Percentiles rank a stretch among this genome's conserved stretches.
These are phyloP conservation scores for Microsporum canis DNA, from an alignment of 2,329 filamentous ascomycete species.

Conservation along the genomic window DNA sequence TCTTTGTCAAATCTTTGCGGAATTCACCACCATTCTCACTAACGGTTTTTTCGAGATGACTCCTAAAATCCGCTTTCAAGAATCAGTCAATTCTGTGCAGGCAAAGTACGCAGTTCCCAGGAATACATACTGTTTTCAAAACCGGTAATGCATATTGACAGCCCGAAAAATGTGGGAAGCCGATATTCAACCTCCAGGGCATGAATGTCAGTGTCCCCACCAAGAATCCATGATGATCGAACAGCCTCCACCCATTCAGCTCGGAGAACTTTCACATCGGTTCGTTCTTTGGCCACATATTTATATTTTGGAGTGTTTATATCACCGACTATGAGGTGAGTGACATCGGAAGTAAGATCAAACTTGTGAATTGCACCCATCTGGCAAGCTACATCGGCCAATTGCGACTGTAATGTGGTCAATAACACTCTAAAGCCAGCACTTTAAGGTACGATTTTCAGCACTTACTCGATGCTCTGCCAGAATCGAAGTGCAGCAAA, in stretches of 20 bases:
- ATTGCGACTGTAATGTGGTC: conserved; percentile 24
- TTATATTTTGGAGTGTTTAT: conserved; percentile 88
- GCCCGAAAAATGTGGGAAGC: conserved; percentile 36
- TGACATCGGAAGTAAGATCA: conserved; percentile 91
- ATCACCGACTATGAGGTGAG: conserved; percentile 83
- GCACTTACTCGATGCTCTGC: conserved; percentile 61
- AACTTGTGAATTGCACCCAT: conserved; percentile 82
- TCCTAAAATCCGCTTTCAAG: conserved; percentile 41
- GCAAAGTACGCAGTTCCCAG: not conserved
- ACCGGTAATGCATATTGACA: conserved; percentile 58
- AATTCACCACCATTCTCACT: conserved; percentile 67
- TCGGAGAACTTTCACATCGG: conserved; percentile 72
- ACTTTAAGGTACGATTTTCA: conserved; percentile 8
- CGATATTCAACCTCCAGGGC: conserved; percentile 52
- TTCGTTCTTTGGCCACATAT: conserved; percentile 81
- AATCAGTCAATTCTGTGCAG: not conserved
- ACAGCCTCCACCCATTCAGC: conserved; percentile 78
- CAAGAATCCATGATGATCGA: conserved; percentile 66
- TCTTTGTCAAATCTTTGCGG: conserved; percentile 73
- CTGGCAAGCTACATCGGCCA: conserved; percentile 47
- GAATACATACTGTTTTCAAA: conserved; percentile 50
- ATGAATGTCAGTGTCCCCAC: conserved; percentile 60
- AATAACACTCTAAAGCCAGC: not conserved
- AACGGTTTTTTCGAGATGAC: conserved; percentile 57
- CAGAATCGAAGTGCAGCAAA: conserved; percentile 80